phyloP scores from a whole-genome alignment of 169 alveolate species.

The Eimeria acervulina region DNA sequence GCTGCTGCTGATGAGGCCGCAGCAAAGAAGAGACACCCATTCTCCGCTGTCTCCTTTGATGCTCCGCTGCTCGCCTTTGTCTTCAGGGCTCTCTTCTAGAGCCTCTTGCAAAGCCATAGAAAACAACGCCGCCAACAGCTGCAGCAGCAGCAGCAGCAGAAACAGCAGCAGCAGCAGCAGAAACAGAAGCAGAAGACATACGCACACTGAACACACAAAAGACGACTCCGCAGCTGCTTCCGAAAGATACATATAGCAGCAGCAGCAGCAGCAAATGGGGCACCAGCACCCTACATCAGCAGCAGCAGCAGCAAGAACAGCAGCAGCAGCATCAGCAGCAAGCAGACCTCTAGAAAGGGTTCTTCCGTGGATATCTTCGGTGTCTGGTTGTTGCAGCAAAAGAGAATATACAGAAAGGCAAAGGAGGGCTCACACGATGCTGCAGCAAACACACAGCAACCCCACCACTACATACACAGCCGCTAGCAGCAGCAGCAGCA shows the following conservation, averaged over 20 bases:
- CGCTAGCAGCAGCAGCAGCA: constrained; percentile 2
- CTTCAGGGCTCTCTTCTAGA: not conserved
- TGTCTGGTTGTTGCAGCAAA: not conserved
- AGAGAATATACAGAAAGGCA: constrained; percentile 27
- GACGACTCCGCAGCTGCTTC: no score
- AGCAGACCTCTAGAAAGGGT: not conserved
- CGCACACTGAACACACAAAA: no score
- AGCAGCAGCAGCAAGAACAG: not conserved
- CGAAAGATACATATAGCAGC: no score
- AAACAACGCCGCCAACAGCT: constrained; percentile 6
- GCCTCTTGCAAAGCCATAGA: constrained; percentile 15
- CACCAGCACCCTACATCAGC: not conserved
- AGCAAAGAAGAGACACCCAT: constrained; percentile 9
- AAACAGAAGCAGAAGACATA: no score
- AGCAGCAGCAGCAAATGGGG: no score
- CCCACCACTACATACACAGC: not conserved
- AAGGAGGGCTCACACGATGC: not conserved
- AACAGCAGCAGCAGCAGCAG: not conserved
- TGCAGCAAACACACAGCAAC: no score
- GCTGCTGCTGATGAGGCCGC: not conserved
- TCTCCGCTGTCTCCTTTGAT: not conserved
- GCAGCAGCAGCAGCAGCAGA: not conserved
- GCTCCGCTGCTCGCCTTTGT: not conserved
- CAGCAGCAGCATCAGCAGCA: constrained; percentile 1
- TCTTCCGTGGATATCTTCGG: not conserved